phyloP scores from a whole-genome alignment of 2,329 filamentous ascomycete species.

The Apiospora malaysiana region DNA sequence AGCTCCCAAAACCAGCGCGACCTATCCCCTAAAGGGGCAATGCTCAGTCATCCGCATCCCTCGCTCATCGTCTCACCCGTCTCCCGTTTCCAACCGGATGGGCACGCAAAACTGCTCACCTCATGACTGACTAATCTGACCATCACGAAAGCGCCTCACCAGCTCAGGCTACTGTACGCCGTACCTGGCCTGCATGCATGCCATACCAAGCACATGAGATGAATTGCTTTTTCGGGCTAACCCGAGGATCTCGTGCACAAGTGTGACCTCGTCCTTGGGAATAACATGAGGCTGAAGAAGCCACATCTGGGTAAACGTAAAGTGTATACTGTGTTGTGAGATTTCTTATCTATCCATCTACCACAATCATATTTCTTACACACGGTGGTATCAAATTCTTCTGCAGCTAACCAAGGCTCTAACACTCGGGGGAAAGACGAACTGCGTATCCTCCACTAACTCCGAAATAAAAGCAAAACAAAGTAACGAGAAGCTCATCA shows the following conservation, averaged over 20 bases:
- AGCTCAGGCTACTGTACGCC: neutral
- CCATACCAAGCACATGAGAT: neutral
- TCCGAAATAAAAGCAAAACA: neutral
- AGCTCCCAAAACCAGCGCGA: too few species aligned
- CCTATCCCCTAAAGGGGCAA: too few species aligned
- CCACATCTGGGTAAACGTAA: neutral
- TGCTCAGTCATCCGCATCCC: neutral
- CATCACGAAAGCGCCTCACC: neutral
- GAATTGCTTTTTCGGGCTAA: neutral
- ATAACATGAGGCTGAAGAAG: neutral
- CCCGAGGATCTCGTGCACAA: neutral
- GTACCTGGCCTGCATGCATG: neutral
- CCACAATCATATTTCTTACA: neutral
- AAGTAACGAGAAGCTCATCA: too few species aligned
- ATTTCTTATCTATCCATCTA: neutral
- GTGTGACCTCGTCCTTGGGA: neutral
- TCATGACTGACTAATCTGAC: neutral
- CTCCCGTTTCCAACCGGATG: neutral
- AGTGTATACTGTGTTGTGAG: neutral
- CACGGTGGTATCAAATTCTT: conserved; percentile 7
- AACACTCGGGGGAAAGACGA: too few species aligned
- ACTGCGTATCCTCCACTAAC: neutral
- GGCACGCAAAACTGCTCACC: neutral
- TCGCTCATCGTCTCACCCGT: neutral
- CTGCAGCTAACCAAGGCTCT: too few species aligned